Evolutionary conservation across 2,329 filamentous ascomycete species (phyloP).

Genomic region (Davidsoniella virescens): DNA sequence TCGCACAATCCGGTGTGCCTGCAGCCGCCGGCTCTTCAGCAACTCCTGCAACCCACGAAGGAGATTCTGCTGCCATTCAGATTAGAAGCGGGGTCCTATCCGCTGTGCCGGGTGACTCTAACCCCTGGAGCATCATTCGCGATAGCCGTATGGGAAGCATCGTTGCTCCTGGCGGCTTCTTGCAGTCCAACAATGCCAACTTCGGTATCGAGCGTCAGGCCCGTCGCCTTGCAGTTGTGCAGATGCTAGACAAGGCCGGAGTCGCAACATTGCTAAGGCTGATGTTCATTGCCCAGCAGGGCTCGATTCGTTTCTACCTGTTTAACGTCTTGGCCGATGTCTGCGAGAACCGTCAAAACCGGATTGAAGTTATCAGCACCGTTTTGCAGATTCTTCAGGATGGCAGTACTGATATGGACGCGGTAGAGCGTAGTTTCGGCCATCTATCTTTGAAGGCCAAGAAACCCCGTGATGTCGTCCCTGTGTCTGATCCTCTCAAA

Average conservation of each 20-base stretch:
- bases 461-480: conserved; percentile 47
- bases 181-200: not conserved
- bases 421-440: conserved; percentile 88
- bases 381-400: conserved; percentile 89
- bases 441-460: conserved; percentile 84
- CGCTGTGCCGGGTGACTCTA: no score
- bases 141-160: not conserved
- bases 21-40: no score
- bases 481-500: conserved; percentile 42
- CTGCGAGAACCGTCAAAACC: conserved; percentile 91
- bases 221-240: conserved; percentile 60
- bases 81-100: no score
- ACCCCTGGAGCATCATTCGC: no score
- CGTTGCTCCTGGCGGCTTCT: not conserved
- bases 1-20: conserved; percentile 26
- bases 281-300: conserved; percentile 92
- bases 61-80: conserved; percentile 7
- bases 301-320: conserved; percentile 66
- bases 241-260: conserved; percentile 93
- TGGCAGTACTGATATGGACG: conserved; percentile 80
- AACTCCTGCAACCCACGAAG: conserved; percentile 21
- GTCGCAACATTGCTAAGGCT: conserved; percentile 92
- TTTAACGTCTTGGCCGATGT: conserved; percentile 81
- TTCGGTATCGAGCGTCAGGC: conserved; percentile 6
- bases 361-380: conserved; percentile 83